Evolutionary conservation across 345 rosid genomes (phyloP), one percentile per base, ranked within the genome.

Genomic region (Salix caprea): DNA sequence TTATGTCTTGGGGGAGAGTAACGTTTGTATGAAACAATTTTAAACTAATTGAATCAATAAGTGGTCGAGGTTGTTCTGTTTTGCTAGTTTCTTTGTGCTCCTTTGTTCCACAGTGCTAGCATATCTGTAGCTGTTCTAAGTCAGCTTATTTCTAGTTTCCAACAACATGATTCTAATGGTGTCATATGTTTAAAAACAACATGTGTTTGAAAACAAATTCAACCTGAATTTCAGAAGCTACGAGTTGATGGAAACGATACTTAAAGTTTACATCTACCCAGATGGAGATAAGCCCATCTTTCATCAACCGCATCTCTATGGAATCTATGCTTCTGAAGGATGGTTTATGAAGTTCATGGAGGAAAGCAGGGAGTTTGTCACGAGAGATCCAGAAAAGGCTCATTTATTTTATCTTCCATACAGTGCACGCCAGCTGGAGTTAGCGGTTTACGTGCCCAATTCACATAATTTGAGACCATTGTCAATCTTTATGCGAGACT

Each of bases 241-340:
- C 42, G 97, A 94, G 54, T 82, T 93, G 83, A 92, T 94, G 99
- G 98, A 94, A 82, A 80, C 85, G 80, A 88, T 90, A 52, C 89
- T 94, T 4, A 91, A 88, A 80, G 93, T 92, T 65, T 90, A 90
- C 79, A 86, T 94, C 76, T 94, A 92, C 77, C 89, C 83, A 1
- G 97, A 90, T 42, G 99, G 98, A 28, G 76, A 85, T 32, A 88
- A 80, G 80, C 98, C 97, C 1, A 82, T 94, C 72, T 94, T 92
- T 77, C 98, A 91, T 77, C 26, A 76, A 15, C 98, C 98, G 36
- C 84, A 86, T 77, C 93, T 94, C 18, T 56, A 30, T 23, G 98
- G 97, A 65, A 93, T 91, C 42, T 95, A 95, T 79, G 97, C 99
- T 24, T 95, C 99, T 24, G 97, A 95, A 85, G 99, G 99, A 77